These are phyloP conservation scores for Calonectria ilicicola DNA, from an alignment of 2,329 filamentous ascomycete genomes.

Conservation along the genomic window DNA sequence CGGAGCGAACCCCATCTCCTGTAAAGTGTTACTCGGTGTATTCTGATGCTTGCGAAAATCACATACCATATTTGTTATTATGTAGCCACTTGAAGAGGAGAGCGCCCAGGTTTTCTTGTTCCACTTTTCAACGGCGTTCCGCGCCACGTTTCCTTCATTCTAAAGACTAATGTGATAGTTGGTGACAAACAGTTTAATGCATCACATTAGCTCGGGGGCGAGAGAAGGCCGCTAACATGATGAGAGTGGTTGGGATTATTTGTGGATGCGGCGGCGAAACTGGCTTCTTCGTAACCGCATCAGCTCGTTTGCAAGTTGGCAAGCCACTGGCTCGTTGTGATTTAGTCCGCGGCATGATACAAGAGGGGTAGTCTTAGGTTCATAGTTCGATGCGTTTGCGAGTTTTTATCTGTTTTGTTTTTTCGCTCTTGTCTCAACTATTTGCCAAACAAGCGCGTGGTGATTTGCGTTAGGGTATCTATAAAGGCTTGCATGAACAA, in stretches of 20 bases:
- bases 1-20: conserved; percentile 26
- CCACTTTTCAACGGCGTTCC: not conserved
- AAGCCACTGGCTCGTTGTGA: not conserved
- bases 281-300: not conserved
- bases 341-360: not conserved
- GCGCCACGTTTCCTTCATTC: not conserved
- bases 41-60: conserved; percentile 44
- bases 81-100: conserved; percentile 29
- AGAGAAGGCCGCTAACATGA: not conserved
- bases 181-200: not conserved
- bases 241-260: not conserved
- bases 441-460: too few species aligned
- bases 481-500: not conserved
- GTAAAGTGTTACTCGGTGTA: conserved; percentile 41
- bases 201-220: not conserved
- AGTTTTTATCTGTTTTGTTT: not conserved
- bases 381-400: not conserved
- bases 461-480: conserved; percentile 14
- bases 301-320: not conserved
- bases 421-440: not conserved
- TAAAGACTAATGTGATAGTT: not conserved
- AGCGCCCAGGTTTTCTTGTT: conserved; percentile 17
- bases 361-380: not conserved
- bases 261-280: not conserved
- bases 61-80: conserved; percentile 41